These are phyloP conservation scores for Microbotryum saponariae DNA, from an alignment of 1,284 basidiomycete species.

Conservation along the genomic window DNA sequence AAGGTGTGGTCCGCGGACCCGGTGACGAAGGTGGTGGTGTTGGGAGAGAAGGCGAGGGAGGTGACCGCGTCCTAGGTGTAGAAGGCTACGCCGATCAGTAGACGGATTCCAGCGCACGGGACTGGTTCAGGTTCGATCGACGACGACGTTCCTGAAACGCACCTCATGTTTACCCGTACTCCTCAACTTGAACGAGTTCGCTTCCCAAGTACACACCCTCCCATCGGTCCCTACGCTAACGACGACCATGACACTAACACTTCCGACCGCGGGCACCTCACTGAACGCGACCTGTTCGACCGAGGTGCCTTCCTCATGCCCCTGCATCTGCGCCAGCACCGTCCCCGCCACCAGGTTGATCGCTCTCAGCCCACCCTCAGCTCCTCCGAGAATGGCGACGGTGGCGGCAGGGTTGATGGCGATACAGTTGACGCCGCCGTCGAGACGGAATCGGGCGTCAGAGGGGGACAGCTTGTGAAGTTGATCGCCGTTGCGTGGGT, in stretches of 20 bases:
- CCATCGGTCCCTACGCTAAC: constrained; percentile 90
- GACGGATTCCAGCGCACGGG: background rate
- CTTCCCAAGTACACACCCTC: constrained; percentile 88
- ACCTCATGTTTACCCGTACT: constrained; percentile 73
- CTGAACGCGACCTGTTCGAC: constrained; percentile 83
- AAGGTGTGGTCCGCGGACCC: constrained; percentile 77
- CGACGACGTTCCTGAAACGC: constrained; percentile 34
- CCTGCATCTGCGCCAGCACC: constrained; percentile 67
- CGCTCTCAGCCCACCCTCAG: constrained; percentile 71
- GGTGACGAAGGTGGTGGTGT: constrained; percentile 67
- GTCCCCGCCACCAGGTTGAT: constrained; percentile 80
- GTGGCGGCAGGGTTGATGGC: constrained; percentile 76
- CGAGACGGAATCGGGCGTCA: constrained; percentile 68
- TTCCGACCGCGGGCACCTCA: constrained; percentile 48
- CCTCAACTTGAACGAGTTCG: constrained; percentile 70
- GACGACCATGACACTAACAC: constrained; percentile 53
- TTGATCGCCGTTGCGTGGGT: constrained; percentile 69
- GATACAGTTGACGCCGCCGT: constrained; percentile 73
- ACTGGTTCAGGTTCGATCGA: too few relatives aligned
- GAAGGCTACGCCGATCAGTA: constrained; percentile 1
- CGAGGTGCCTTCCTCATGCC: constrained; percentile 76
- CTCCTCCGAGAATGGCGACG: constrained; percentile 79
- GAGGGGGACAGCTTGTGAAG: constrained; percentile 67
- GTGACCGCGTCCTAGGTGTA: constrained; percentile 72
- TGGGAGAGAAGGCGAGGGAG: constrained; percentile 59